A percentile compares a stretch with the other conserved stretches of the same genome.
Conservation (phyloP, 306 rosid species). For the Cucumis cinereus region DNA sequence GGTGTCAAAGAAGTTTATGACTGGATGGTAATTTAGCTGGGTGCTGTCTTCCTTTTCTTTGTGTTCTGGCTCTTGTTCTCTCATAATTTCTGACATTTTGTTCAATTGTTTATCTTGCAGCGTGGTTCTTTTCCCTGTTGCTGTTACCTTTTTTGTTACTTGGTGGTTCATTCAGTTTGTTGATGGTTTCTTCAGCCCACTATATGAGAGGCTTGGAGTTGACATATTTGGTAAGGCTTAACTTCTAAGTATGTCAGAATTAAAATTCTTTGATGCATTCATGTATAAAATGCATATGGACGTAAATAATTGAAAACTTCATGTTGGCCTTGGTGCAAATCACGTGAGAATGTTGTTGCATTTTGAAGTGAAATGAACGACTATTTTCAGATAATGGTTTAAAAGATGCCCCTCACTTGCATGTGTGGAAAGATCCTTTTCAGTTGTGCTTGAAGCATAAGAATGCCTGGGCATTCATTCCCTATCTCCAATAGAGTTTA, state of each 20-base stretch:
- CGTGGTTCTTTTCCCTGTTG: conserved; percentile 87
- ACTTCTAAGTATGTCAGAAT: not conserved
- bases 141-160: conserved; percentile 73
- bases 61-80: not conserved
- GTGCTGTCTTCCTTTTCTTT: not conserved
- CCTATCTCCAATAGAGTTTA: not conserved
- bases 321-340: not conserved
- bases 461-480: not conserved
- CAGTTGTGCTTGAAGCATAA: not conserved
- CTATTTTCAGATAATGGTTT: not conserved
- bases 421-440: not conserved
- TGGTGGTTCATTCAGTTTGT: conserved; percentile 96
- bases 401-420: not conserved
- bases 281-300: not conserved
- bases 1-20: conserved; percentile 93
- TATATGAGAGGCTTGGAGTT: conserved; percentile 67
- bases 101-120: conserved; percentile 42
- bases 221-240: conserved; percentile 66
- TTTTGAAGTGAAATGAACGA: not conserved
- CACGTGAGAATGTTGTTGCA: not conserved
- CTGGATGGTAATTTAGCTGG: conserved; percentile 59
- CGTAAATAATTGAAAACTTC: not conserved
- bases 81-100: conserved; percentile 8
- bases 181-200: conserved; percentile 88
- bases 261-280: not conserved